Percentiles rank a stretch among this genome's conserved stretches.
phyloP scores from a whole-genome alignment of 2,329 filamentous ascomycete genomes.

The Fonsecaea nubica region DNA sequence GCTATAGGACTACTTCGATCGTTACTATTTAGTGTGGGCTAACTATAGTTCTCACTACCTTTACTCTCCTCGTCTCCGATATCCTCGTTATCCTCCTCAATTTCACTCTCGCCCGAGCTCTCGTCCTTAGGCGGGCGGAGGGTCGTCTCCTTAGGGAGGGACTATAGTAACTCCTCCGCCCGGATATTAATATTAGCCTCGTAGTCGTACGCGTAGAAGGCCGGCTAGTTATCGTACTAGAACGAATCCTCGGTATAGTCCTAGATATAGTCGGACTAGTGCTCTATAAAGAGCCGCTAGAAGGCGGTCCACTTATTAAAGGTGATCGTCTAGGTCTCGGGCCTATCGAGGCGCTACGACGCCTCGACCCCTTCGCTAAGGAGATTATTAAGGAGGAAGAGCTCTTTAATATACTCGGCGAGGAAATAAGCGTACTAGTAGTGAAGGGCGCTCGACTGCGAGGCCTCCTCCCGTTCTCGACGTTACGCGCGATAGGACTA shows the following conservation, averaged over 20 bases:
- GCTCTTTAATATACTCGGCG: background rate
- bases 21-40: too few relatives aligned
- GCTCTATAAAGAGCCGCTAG: background rate
- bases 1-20: too few relatives aligned
- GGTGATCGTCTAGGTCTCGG: background rate
- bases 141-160: background rate
- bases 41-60: too few relatives aligned
- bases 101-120: background rate
- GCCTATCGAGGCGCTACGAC: background rate
- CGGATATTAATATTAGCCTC: background rate
- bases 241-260: background rate
- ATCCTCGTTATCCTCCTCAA: background rate
- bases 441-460: background rate
- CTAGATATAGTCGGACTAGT: background rate
- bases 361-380: background rate
- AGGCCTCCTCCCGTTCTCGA: too few relatives aligned
- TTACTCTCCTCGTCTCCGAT: too few relatives aligned
- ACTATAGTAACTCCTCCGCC: background rate
- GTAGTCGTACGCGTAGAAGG: constrained; percentile 2
- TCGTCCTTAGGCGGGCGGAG: background rate
- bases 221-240: background rate
- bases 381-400: background rate
- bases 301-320: background rate
- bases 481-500: too few relatives aligned
- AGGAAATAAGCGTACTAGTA: background rate